These are phyloP conservation scores for Corniculantispora saksenae DNA, from an alignment of 2,329 filamentous ascomycete species.

Conservation along the genomic window DNA sequence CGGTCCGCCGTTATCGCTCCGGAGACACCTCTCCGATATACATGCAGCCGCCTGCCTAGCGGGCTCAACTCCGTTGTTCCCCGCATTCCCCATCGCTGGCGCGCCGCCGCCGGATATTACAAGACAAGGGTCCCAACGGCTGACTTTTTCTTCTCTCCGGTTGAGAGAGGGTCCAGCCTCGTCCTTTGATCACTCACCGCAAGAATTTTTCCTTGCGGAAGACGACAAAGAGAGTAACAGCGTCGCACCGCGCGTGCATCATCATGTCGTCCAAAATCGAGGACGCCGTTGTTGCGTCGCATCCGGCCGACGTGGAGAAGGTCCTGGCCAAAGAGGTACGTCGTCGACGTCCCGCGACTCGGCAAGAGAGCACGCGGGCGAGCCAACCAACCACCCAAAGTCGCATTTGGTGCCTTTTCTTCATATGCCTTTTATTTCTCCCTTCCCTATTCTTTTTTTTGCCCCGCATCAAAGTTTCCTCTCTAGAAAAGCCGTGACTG, in stretches of 20 bases:
- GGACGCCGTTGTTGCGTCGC: background rate
- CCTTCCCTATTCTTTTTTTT: too few species aligned
- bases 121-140: conserved; percentile 5
- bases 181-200: background rate
- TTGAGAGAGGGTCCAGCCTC: background rate
- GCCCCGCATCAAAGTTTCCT: background rate
- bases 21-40: background rate
- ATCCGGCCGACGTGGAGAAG: conserved; percentile 6
- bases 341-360: background rate
- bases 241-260: background rate
- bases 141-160: background rate
- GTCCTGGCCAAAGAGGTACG: conserved; percentile 13
- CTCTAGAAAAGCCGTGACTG: background rate
- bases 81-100: conserved; percentile 13
- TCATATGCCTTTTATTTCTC: background rate
- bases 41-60: background rate
- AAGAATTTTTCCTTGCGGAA: background rate
- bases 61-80: background rate
- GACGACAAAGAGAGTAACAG: background rate
- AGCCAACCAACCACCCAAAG: background rate
- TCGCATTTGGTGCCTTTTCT: too few species aligned
- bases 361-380: too few species aligned
- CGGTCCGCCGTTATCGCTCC: background rate
- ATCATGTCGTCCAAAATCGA: conserved; percentile 17
- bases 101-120: background rate